These are phyloP conservation scores for Botryotinia narcissicola DNA, from an alignment of 2,329 filamentous ascomycete genomes.

Conservation along the genomic window DNA sequence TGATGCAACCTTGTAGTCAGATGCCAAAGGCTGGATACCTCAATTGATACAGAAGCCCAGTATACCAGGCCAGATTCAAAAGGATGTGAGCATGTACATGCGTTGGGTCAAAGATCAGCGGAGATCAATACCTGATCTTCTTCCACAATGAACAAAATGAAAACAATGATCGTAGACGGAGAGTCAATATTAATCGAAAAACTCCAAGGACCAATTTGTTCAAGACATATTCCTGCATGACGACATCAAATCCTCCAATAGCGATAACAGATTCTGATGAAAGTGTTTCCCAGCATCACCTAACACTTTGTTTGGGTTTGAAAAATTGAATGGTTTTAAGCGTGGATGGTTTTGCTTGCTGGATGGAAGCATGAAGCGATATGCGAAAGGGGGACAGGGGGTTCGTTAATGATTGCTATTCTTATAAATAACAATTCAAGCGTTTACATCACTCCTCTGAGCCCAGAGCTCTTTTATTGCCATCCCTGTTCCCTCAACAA, in stretches of 20 bases:
- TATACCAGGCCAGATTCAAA: slow-evolving; percentile 61
- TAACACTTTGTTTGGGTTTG: not conserved
- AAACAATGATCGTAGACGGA: not conserved
- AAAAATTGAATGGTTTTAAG: slow-evolving; percentile 11
- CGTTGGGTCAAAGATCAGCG: slow-evolving; percentile 51
- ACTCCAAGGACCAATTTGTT: not conserved
- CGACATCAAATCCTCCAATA: slow-evolving; percentile 3
- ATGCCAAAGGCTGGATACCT: slow-evolving; percentile 67
- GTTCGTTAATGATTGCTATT: not conserved
- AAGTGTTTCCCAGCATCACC: not conserved
- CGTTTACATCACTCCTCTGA: slow-evolving; percentile 25
- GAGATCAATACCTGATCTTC: not conserved
- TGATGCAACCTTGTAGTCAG: slow-evolving; percentile 31
- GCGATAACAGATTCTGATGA: not conserved
- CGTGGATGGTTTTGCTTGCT: not conserved
- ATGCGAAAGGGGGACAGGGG: not conserved
- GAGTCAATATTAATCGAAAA: not conserved
- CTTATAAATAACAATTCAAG: slow-evolving; percentile 16
- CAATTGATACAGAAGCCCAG: slow-evolving; percentile 63
- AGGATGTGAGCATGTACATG: slow-evolving; percentile 70
- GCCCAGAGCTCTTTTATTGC: slow-evolving; percentile 45
- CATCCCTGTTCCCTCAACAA: slow-evolving; percentile 68
- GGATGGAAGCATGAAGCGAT: slow-evolving; percentile 3
- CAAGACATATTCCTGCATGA: not conserved
- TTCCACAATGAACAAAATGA: not conserved